phyloP scores from a whole-genome alignment of 2,329 filamentous ascomycete species.

The Nemania abortiva region DNA sequence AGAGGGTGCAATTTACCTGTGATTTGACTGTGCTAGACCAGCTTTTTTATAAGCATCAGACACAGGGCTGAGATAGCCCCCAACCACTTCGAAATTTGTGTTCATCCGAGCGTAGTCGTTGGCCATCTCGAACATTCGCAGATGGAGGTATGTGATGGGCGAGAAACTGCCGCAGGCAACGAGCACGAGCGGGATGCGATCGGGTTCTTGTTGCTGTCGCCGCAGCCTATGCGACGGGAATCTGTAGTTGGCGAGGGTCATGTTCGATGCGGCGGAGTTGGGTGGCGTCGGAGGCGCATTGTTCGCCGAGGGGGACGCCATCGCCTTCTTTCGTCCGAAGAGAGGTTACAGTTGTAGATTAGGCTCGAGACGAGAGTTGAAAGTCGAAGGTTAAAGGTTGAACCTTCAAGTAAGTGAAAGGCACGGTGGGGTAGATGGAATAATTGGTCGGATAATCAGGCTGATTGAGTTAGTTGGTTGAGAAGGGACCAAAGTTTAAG shows the following conservation, averaged over 20 bases:
- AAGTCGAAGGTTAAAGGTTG: background rate
- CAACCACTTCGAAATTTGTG: conserved; percentile 84
- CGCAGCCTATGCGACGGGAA: conserved; percentile 73
- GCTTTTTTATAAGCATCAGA: conserved; percentile 78
- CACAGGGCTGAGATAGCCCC: conserved; percentile 79
- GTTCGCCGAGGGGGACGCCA: conserved; percentile 38
- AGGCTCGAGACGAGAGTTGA: background rate
- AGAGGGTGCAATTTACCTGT: conserved; percentile 62
- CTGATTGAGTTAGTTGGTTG: background rate
- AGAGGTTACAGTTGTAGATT: background rate
- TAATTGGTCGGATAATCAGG: background rate
- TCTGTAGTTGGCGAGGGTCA: conserved; percentile 60
- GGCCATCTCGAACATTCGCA: conserved; percentile 86
- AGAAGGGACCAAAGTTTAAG: background rate
- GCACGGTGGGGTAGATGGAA: conserved; percentile 4
- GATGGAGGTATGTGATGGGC: conserved; percentile 79
- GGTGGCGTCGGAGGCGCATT: conserved; percentile 27
- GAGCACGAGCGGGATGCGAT: conserved; percentile 73
- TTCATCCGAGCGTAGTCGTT: conserved; percentile 82
- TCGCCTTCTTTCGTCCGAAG: conserved; percentile 27
- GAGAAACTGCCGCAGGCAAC: conserved; percentile 80
- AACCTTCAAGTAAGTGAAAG: background rate
- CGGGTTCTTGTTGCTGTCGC: conserved; percentile 65
- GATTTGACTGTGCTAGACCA: conserved; percentile 77
- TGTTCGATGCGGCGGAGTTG: conserved; percentile 43